Evolutionary conservation across 345 rosid genomes (phyloP).

Genomic region (Moricandia arvensis): DNA sequence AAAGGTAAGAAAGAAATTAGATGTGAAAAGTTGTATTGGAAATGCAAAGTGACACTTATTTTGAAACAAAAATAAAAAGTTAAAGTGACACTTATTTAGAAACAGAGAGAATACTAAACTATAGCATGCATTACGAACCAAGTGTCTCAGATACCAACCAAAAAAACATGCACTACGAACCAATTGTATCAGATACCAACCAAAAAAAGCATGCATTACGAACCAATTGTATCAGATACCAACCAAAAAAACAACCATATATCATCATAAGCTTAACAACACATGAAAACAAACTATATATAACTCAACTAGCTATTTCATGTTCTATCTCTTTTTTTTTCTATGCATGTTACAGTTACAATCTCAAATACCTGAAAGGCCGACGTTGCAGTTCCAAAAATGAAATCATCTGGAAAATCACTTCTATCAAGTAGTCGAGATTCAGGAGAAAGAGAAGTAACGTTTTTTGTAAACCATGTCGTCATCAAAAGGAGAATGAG

Average conservation of each 20-base stretch:
- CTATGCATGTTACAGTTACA: neutral
- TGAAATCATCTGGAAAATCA: conserved; percentile 30
- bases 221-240: no score
- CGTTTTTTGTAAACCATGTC: neutral
- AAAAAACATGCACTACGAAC: neutral
- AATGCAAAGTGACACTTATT: no score
- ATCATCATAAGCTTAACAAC: neutral
- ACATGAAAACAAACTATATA: neutral
- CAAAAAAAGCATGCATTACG: no score
- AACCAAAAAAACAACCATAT: neutral
- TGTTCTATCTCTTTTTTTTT: neutral
- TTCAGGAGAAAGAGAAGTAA: neutral
- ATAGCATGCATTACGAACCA: neutral
- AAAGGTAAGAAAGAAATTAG: no score
- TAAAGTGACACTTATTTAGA: no score
- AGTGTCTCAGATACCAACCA: neutral
- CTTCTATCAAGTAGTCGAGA: conserved; percentile 16
- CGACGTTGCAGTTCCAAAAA: conserved; percentile 35
- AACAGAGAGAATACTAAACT: no score
- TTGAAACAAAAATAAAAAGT: no score
- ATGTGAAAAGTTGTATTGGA: no score
- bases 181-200: neutral
- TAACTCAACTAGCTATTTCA: neutral
- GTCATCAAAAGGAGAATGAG: conserved; percentile 1
- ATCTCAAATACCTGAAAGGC: conserved; percentile 32